Base-by-base conservation (phyloP, 2,329 filamentous ascomycete genomes). In the Scedosporium aurantiacum region DNA sequence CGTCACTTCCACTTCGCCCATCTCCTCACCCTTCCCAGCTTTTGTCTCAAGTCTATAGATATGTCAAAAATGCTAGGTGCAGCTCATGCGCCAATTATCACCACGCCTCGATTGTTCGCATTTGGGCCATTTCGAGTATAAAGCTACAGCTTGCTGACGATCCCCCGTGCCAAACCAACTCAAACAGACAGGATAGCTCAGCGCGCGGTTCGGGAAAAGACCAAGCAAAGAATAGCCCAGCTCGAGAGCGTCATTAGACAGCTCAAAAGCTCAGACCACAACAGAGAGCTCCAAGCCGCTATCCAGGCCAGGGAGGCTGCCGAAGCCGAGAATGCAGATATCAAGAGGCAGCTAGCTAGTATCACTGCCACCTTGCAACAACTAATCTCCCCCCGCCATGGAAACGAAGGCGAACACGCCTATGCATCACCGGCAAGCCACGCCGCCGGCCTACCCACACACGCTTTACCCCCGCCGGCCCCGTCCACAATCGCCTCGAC, bases 171-270 rank as follows among this genome's bases (percentile, higher is more conserved):
- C 62, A 54, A 54, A 28, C 45, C 61, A 37, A 37, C 10, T 54
- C 16, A 23, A 28, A 57, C 18, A 60, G 58, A 60, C 84, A 86
- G 90, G 62, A 90, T 95, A 72, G 91, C 90, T 32, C 90, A 96
- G 72, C 83, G 90, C 57, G 90, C 89, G 45, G 94, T 95, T 63
- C 82, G 90, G 50, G 89, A 93, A 75, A 84, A 90, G 61, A 94
- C 58, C 6, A 60, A 60, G 27, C 58, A 60, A 14, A 60, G 27
- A 27, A 60, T 60, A 16, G 6, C 43, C 14, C 23, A 60, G 23
- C 58, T 60, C 45, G 88, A 94, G 72, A 79, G 79, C 63, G 81
- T 83, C 64, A 91, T 95, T 64, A 79, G 82, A 61, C 88, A 93
- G 64, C 79, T 95, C 66, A 89, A 89, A 62, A 87, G 82, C 62